Evolutionary conservation across 306 rosid genomes (phyloP), one percentile per base, ranked within the genome.

Genomic region (Macrotyloma uniflorum): DNA sequence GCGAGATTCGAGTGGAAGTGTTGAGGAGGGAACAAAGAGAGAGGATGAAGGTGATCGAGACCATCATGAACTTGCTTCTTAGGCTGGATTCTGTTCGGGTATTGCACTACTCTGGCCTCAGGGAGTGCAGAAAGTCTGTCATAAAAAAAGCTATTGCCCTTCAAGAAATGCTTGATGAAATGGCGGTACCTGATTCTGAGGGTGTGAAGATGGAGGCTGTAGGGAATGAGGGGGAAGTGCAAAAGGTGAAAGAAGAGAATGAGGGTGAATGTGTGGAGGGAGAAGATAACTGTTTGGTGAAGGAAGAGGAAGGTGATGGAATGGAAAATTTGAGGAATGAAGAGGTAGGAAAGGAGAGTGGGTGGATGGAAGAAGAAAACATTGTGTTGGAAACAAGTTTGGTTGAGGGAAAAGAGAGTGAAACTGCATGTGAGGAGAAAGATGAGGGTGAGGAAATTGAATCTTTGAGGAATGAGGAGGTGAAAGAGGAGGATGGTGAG

Each of bases 31-130:
- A 90, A 7, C 61, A 57, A 0, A 89, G 68, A 54, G 98, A 90
- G 84, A 87, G 87, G 67, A 13, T 90, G 59, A 90, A 50, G 83
- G 70, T 89, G 0, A 79, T 45, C 5, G 96, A 92, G 83, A 84
- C 79, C 12, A 75, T 92, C 70, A 91, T 90, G 97, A 90, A 75
- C 76, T 79, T 92, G 84, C 86, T 94, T 1, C 81, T 90, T 1
- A 78, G 57, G 74, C 83, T 94, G 80, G 97, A 92, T 49, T 88
- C 90, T 5, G 91, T 92, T 50, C 88, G 75, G 42, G 88, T 89
- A 3, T 79, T 89, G 2, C n/a, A 65, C 7, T 83, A 26, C 32
- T 84, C 74, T 11, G 92, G 90, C 0, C 86, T 94, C 30, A 88
- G 96, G 82, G 91, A 79, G 2, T 80, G 83, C 19, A 75, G 97